phyloP scores from a whole-genome alignment of 441 rosid species.

The Dalechampia spathulata region DNA sequence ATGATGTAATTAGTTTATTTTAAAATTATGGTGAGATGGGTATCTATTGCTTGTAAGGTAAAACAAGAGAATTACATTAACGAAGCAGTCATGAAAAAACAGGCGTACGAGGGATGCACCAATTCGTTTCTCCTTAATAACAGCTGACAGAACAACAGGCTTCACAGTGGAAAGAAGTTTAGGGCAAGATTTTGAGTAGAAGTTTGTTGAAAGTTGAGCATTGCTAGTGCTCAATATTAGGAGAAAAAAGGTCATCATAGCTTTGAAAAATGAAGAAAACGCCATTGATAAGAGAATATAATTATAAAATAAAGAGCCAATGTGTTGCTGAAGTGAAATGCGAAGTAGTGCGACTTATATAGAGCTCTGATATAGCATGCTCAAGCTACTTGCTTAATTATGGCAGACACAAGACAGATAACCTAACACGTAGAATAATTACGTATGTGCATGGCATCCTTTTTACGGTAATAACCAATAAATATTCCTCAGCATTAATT shows the following conservation, averaged over 20 bases:
- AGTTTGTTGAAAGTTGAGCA: constrained; percentile 64
- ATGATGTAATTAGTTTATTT: no score
- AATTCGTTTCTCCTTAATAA: constrained; percentile 46
- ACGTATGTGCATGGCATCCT: constrained; percentile 28
- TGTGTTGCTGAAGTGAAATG: constrained; percentile 12
- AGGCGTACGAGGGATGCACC: constrained; percentile 87
- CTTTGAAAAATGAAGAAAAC: constrained; percentile 18
- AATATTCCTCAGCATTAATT: background rate
- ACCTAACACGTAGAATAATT: constrained; percentile 62
- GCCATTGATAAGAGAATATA: constrained; percentile 24
- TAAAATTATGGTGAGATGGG: no score
- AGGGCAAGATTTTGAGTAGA: constrained; percentile 65
- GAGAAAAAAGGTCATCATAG: constrained; percentile 23
- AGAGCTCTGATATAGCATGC: constrained; percentile 18
- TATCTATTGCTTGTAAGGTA: no score
- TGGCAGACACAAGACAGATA: constrained; percentile 28
- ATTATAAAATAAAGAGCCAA: background rate
- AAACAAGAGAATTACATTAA: constrained; percentile 35
- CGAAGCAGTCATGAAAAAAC: constrained; percentile 87
- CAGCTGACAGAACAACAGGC: constrained; percentile 43
- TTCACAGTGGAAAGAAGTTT: constrained; percentile 37
- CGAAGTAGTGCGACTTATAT: constrained; percentile 27
- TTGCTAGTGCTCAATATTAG: constrained; percentile 22
- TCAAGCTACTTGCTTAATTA: constrained; percentile 12
- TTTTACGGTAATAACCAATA: background rate